Evolutionary conservation across 2,329 filamentous ascomycete genomes (phyloP), one percentile per base, ranked within the genome.

Genomic region (Arthrobotrys entomopaga): DNA sequence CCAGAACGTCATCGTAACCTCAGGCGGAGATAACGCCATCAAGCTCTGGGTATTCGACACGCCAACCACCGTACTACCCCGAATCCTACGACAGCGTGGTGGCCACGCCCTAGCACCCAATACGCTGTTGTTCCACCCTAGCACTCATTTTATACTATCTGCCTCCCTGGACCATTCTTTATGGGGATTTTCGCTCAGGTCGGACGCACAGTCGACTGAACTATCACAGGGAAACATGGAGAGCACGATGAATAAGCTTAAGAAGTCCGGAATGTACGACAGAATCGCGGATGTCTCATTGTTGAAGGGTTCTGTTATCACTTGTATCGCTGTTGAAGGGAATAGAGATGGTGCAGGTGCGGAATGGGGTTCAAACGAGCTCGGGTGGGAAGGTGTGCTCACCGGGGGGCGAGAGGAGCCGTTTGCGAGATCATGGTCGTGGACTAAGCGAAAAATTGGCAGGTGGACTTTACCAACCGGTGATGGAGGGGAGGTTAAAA

Each of bases 341-440:
- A 98, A 98, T 79, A 89, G 95, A 54, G 96, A 99, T 81, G 94
- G 95, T 43, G 95, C 77, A 84, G 89, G 66, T 91, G 89, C 78
- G 87, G 88, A 54, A 89, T 88, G 84, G 97, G 77, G 77, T 3
- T 74, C 73, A 4, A 74, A 75, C n/a, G 76, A 75, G 29, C 72
- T 93, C 1, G 95, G 95, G 0, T 99, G 95, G 95, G 96, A 99
- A 81, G 97, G 94, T 80, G 89, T 99, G 5, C 88, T 99, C 1
- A 99, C 95, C 2, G 94, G 93, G 8, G 96, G 99, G 80, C 90
- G 90, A 79, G 88, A 90, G 59, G 94, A 98, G 79, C 86, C 89
- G 50, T 91, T 87, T 80, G 95, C 93, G 16, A 88, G 95, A 61
- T 98, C 95, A 0, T 99, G 95, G 95, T 78, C 72, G 26, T 97